Conservation (phyloP, 2,329 filamentous ascomycete genomes). For the Beauveria caledonica region DNA sequence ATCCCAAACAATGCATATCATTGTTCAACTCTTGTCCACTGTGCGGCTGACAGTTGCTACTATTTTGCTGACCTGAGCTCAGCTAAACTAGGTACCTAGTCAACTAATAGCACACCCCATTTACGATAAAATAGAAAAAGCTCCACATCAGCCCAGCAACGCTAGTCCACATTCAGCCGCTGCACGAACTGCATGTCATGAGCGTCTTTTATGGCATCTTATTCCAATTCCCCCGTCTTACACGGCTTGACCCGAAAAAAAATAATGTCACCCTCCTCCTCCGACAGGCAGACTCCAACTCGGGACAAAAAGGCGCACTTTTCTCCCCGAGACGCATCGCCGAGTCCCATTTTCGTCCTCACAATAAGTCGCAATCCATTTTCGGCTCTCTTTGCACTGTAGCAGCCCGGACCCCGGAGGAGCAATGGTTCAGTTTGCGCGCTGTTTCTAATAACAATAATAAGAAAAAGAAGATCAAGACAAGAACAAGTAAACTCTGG, state of each 20-base stretch:
- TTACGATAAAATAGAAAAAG: neutral
- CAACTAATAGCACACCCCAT: neutral
- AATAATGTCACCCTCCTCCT: no score
- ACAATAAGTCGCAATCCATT: no score
- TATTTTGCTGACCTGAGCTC: neutral
- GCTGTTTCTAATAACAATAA: neutral
- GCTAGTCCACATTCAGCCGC: neutral
- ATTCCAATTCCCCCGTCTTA: slow-evolving; percentile 2
- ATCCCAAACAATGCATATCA: no score
- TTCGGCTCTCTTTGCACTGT: no score
- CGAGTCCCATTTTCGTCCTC: no score
- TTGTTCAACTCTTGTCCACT: neutral
- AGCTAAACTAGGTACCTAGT: neutral
- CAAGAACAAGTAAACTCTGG: no score
- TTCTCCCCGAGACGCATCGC: neutral
- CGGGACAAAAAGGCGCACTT: no score
- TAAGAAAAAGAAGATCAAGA: neutral
- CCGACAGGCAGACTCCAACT: no score
- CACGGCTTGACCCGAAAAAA: neutral
- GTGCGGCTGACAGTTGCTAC: neutral
- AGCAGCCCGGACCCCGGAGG: no score
- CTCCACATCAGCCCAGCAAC: neutral
- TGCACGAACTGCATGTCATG: neutral
- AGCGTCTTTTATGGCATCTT: neutral
- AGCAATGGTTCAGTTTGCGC: no score